phyloP scores from a whole-genome alignment of 495 filamentous ascomycete genomes.

The Hypomontagnella submonticulosa region DNA sequence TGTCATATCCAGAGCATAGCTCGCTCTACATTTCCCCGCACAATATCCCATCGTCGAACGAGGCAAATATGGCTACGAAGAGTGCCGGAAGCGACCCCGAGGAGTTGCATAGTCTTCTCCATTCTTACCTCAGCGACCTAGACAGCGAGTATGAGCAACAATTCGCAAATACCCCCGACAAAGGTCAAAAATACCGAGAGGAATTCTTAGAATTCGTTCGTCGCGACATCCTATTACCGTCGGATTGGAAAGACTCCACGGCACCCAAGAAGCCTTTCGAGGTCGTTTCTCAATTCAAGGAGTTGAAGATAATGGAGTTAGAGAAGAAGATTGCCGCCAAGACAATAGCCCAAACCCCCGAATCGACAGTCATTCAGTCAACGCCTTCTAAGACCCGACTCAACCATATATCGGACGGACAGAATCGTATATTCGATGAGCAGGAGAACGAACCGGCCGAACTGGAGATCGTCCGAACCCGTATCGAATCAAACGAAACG shows the following conservation, averaged over 20 bases:
- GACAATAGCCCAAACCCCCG: background rate
- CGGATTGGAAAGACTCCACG: background rate
- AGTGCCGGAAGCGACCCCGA: background rate
- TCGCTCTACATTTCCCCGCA: no score
- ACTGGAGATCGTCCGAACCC: no score
- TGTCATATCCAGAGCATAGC: no score
- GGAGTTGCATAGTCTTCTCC: conserved; percentile 3
- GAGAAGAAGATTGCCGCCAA: background rate
- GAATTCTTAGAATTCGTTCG: conserved; percentile 10
- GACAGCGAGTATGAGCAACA: background rate
- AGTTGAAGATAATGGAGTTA: conserved; percentile 10
- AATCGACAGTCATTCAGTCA: no score
- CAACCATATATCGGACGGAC: no score
- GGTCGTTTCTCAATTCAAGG: conserved; percentile 13
- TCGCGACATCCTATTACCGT: background rate
- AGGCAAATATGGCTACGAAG: no score
- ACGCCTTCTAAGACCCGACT: no score
- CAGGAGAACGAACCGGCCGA: no score
- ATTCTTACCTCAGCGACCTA: background rate
- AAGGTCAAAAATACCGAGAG: background rate
- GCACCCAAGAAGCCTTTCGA: conserved; percentile 8
- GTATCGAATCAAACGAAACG: no score
- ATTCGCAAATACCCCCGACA: background rate
- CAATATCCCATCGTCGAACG: no score
- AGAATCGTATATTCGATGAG: no score